Evolutionary conservation across 352 stramenopile species (phyloP).

Genomic region (Peronosclerospora sorghi): DNA sequence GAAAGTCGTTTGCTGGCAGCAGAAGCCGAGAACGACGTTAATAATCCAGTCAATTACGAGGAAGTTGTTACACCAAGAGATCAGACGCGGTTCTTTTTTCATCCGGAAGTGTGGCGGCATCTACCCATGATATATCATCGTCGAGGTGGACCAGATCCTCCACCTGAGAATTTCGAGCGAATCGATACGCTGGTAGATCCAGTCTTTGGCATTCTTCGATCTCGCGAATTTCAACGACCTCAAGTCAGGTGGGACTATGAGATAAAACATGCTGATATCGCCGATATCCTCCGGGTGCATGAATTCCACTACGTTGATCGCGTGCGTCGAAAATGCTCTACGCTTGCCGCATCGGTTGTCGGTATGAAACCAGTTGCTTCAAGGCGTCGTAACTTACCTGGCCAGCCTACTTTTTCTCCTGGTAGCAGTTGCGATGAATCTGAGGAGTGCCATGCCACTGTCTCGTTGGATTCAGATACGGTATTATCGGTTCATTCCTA

Average conservation of each 20-base stretch:
- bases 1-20: conserved; percentile 15
- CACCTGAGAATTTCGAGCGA: conserved; percentile 84
- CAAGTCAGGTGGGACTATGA: conserved; percentile 59
- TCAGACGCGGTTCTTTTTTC: conserved; percentile 63
- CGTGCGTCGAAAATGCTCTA: conserved; percentile 34
- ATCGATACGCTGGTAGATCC: conserved; percentile 80
- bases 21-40: conserved; percentile 4
- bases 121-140: conserved; percentile 58
- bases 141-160: conserved; percentile 56
- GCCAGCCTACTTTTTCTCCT: background rate
- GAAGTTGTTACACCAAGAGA: conserved; percentile 4
- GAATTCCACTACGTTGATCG: conserved; percentile 83
- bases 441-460: conserved; percentile 29
- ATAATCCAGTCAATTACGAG: background rate
- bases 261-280: conserved; percentile 61
- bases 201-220: conserved; percentile 55
- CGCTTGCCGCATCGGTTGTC: conserved; percentile 17
- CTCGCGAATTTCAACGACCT: conserved; percentile 47
- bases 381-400: conserved; percentile 4
- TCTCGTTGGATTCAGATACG: conserved; percentile 65
- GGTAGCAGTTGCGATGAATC: conserved; percentile 12
- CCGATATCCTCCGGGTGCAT: conserved; percentile 85
- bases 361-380: conserved; percentile 8
- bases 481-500: conserved; percentile 68
- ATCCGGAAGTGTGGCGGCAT: conserved; percentile 67